phyloP scores from a whole-genome alignment of 768 basidiomycete genomes.

The Botryobasidium botryosum region DNA sequence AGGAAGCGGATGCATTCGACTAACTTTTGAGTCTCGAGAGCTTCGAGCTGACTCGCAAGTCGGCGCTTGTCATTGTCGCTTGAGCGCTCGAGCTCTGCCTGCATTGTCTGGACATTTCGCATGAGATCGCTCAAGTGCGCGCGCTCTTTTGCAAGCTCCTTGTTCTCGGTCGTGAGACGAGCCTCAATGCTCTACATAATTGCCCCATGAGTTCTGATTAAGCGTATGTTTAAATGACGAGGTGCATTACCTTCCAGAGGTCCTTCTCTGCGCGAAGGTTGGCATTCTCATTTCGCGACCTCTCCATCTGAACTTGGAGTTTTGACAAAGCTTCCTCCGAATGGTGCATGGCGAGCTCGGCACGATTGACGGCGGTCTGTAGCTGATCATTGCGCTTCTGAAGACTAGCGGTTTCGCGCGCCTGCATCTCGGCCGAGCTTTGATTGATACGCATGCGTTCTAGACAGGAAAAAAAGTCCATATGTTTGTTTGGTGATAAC shows the following conservation, averaged over 20 bases:
- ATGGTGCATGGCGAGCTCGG: slow-evolving; percentile 59
- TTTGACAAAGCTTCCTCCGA: slow-evolving; percentile 47
- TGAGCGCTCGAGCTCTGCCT: slow-evolving; percentile 68
- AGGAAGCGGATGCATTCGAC: slow-evolving; percentile 20
- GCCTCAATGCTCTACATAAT: slow-evolving; percentile 47
- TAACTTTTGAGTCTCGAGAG: slow-evolving; percentile 65
- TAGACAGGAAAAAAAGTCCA: slow-evolving; percentile 6
- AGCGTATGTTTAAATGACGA: not conserved
- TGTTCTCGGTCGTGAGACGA: slow-evolving; percentile 76
- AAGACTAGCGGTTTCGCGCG: slow-evolving; percentile 46
- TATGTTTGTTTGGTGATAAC: not conserved
- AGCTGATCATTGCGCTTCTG: slow-evolving; percentile 53
- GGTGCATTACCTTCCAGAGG: slow-evolving; percentile 62
- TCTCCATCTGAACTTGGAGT: slow-evolving; percentile 46
- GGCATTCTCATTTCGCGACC: slow-evolving; percentile 68
- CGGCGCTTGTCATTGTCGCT: slow-evolving; percentile 69
- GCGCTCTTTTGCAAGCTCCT: slow-evolving; percentile 58
- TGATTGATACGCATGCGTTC: slow-evolving; percentile 26
- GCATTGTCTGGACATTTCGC: slow-evolving; percentile 80
- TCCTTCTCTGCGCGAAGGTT: slow-evolving; percentile 87
- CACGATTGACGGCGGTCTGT: slow-evolving; percentile 52
- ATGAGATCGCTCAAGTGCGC: slow-evolving; percentile 77
- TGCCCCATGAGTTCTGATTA: too few relatives aligned
- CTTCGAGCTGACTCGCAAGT: slow-evolving; percentile 61
- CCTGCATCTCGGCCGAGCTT: slow-evolving; percentile 46